Evolutionary conservation across 148 eudicot species (phyloP).

Genomic region (Rhododendron kiyosumense): DNA sequence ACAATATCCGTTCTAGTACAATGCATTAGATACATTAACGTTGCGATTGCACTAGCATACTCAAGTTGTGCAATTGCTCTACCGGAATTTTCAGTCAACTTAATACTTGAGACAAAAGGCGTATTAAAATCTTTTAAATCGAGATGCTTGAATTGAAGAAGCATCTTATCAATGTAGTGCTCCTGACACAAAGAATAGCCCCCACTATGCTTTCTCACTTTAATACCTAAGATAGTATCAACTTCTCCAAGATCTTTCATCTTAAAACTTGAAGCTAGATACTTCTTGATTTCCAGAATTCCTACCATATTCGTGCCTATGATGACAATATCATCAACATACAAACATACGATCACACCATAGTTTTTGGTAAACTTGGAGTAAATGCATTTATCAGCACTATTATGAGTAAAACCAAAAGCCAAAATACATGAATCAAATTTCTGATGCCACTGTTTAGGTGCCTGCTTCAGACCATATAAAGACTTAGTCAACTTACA

Average conservation of each 20-base stretch:
- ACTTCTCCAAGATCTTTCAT: not conserved
- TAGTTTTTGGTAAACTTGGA: not conserved
- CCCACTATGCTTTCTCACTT: not conserved
- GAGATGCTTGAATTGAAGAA: not conserved
- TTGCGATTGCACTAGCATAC: not conserved
- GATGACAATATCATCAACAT: not conserved
- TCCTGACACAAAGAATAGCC: not conserved
- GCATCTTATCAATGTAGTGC: not conserved
- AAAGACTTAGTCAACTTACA: not conserved
- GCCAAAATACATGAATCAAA: not conserved
- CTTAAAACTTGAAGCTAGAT: not conserved
- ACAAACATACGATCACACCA: not conserved
- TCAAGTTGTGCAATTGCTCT: not conserved
- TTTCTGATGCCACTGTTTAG: not conserved
- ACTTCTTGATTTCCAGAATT: not conserved
- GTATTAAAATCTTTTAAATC: not conserved
- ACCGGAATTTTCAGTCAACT: not conserved
- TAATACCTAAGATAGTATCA: not conserved
- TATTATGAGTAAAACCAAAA: not conserved
- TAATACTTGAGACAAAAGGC: not conserved
- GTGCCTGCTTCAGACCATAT: not conserved
- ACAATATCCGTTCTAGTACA: not conserved
- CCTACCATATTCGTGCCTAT: not conserved
- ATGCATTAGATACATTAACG: not conserved
- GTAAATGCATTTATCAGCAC: not conserved